Evolutionary conservation across 805 yeast species (phyloP), one percentile per base, ranked within the genome.

Genomic region (Millerozyma miso): DNA sequence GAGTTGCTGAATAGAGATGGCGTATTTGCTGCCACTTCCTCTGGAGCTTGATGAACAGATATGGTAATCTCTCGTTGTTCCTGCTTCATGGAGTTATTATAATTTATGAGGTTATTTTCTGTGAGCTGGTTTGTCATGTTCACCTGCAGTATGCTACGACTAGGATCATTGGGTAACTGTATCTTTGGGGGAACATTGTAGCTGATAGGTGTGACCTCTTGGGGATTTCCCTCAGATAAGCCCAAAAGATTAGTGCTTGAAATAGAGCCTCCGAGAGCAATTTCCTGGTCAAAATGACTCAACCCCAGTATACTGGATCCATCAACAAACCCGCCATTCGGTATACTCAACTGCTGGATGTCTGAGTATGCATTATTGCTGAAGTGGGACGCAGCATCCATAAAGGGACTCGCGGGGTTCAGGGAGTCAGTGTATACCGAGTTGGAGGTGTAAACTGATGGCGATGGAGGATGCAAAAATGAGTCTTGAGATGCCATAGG

Each of bases 1-100:
- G 83, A 74, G 45, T 75, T 71, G 38, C 79, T 71, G 56, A 80
- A 80, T 13, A 80, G 58, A 0, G 84, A 79, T 0, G 83, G 83
- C 0, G 83, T 79, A 33, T 60, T 64, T 3, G 72, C 73, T 0
- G 69, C 70, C 4, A 63, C 57, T 5, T 54, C 62, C n/a, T 71
- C 73, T 4, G 77, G 69, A 2, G 69, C 65, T 29, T 63, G 50
- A n/a, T 54, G 51, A n/a, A 54, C 45, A 7, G 54, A 45, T 29
- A 55, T 52, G 17, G 45, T 43, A 10, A 55, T 52, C 13, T 53
- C 55, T 19, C 45, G 40, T 15, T 40, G 48, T 16, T 42, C 35
- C 23, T 41, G 35, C 23, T 37, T 37, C 8, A 35, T 32, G n/a
- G 44, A 17, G 29, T 38, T 44, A 31, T 41, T 41, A 19, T 45